phyloP scores from a whole-genome alignment of 352 stramenopile genomes.

The Saprolegnia parasitica region DNA sequence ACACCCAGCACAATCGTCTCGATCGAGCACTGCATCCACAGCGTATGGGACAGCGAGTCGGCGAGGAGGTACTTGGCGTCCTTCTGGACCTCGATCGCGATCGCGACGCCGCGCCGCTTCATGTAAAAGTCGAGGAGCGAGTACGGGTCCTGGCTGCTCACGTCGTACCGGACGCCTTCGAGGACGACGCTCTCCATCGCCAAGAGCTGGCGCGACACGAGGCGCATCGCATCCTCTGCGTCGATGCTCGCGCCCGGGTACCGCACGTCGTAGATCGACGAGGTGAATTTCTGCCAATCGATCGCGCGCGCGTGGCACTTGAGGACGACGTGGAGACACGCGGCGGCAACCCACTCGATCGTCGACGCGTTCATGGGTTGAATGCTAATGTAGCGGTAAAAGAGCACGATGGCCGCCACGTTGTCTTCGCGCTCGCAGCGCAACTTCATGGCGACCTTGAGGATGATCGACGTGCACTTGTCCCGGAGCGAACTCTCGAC shows the following conservation, averaged over 20 bases:
- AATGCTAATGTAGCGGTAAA: slow-evolving; percentile 78
- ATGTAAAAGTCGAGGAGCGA: slow-evolving; percentile 40
- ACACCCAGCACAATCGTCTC: slow-evolving; percentile 17
- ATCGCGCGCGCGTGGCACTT: slow-evolving; percentile 64
- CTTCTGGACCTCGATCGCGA: slow-evolving; percentile 28
- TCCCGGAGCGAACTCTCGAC: slow-evolving; percentile 60
- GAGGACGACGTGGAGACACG: slow-evolving; percentile 69
- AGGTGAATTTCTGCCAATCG: slow-evolving; percentile 57
- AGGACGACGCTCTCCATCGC: slow-evolving; percentile 56
- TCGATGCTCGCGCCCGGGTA: slow-evolving; percentile 31
- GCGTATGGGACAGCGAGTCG: slow-evolving; percentile 25
- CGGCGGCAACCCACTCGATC: slow-evolving; percentile 58
- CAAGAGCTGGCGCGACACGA: slow-evolving; percentile 51
- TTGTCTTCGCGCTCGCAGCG: slow-evolving; percentile 63
- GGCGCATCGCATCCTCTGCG: slow-evolving; percentile 34
- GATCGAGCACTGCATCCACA: slow-evolving; percentile 20
- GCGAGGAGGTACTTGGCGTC: slow-evolving; percentile 39
- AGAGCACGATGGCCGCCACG: slow-evolving; percentile 64
- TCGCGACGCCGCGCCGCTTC: background rate
- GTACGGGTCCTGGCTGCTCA: slow-evolving; percentile 68
- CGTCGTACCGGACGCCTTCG: slow-evolving; percentile 69
- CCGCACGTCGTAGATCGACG: slow-evolving; percentile 64
- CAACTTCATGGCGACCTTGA: slow-evolving; percentile 56
- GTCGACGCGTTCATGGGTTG: slow-evolving; percentile 58
- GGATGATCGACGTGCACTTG: slow-evolving; percentile 61